Evolutionary conservation across 176 grass and related monocot species (phyloP).

Genomic region (Avena sativa): DNA sequence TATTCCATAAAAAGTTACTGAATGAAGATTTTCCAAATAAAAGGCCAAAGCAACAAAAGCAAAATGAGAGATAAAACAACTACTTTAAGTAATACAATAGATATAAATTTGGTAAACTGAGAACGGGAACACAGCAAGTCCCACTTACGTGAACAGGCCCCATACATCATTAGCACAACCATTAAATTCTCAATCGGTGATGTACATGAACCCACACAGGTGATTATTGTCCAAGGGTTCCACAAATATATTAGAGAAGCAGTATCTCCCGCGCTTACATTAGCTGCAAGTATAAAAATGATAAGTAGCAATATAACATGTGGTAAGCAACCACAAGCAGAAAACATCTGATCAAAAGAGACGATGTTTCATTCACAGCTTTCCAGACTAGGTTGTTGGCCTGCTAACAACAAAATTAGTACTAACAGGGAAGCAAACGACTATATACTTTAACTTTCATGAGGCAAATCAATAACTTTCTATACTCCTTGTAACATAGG

Average conservation of each 20-base stretch:
- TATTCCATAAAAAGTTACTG: conserved; percentile 29
- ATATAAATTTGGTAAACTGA: conserved; percentile 5
- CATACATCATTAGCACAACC: conserved; percentile 82
- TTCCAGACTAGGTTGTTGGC: background rate
- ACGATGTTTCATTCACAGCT: conserved; percentile 2
- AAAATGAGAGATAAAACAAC: conserved; percentile 15
- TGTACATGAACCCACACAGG: conserved; percentile 88
- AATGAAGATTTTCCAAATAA: conserved; percentile 26
- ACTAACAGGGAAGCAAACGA: conserved; percentile 15
- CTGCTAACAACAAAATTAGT: background rate
- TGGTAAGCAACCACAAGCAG: conserved; percentile 18
- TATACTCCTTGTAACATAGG: background rate
- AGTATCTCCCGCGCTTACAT: conserved; percentile 68
- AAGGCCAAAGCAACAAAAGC: background rate
- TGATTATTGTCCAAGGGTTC: conserved; percentile 93
- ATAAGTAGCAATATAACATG: conserved; percentile 31
- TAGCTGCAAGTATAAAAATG: conserved; percentile 51
- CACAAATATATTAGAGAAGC: conserved; percentile 94
- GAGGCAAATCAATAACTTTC: background rate
- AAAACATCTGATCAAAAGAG: background rate
- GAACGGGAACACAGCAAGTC: conserved; percentile 26
- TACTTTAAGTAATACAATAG: conserved; percentile 6
- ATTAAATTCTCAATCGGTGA: conserved; percentile 96
- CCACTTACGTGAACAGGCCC: conserved; percentile 85
- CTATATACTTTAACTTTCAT: conserved; percentile 2